Evolutionary conservation across 805 yeast species (phyloP).

Genomic region (Yarrowia keelungensis): DNA sequence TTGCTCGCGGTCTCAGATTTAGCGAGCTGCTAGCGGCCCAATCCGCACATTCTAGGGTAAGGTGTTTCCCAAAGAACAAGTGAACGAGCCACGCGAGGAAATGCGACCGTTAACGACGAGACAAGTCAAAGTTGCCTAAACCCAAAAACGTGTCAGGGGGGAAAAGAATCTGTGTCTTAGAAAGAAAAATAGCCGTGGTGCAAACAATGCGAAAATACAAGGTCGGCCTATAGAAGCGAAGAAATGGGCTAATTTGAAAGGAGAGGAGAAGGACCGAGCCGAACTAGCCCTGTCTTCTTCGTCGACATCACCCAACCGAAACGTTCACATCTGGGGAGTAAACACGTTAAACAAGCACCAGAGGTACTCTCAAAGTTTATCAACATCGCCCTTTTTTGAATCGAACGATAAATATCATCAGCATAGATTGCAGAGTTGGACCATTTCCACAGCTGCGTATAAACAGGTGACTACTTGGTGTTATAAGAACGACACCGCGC

Average conservation of each 20-base stretch:
- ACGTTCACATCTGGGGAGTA: not conserved
- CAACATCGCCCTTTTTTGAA: constrained; percentile 21
- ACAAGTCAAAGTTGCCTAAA: constrained; percentile 14
- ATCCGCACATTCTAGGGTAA: not conserved
- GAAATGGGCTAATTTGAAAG: too few relatives aligned
- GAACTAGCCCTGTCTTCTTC: too few relatives aligned
- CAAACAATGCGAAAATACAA: too few relatives aligned
- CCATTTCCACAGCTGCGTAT: constrained; percentile 15
- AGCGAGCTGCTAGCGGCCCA: not conserved
- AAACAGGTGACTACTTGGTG: constrained; percentile 22
- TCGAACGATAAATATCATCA: constrained; percentile 34
- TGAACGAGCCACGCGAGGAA: constrained; percentile 38
- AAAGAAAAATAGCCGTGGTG: not conserved
- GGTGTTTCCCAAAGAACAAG: not conserved
- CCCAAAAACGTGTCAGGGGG: constrained; percentile 18
- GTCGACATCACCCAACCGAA: not conserved
- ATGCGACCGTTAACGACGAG: constrained; percentile 38
- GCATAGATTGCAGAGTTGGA: constrained; percentile 31
- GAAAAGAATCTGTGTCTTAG: not conserved
- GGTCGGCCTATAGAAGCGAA: too few relatives aligned
- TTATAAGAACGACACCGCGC: constrained; percentile 3
- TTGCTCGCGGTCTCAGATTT: not conserved
- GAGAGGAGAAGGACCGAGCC: too few relatives aligned
- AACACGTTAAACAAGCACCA: constrained; percentile 17
- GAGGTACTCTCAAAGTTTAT: constrained; percentile 14